Percentiles rank a stretch among this genome's conserved stretches.
Conservation (phyloP, 2,329 filamentous ascomycete genomes). For the Colletotrichum scovillei region DNA sequence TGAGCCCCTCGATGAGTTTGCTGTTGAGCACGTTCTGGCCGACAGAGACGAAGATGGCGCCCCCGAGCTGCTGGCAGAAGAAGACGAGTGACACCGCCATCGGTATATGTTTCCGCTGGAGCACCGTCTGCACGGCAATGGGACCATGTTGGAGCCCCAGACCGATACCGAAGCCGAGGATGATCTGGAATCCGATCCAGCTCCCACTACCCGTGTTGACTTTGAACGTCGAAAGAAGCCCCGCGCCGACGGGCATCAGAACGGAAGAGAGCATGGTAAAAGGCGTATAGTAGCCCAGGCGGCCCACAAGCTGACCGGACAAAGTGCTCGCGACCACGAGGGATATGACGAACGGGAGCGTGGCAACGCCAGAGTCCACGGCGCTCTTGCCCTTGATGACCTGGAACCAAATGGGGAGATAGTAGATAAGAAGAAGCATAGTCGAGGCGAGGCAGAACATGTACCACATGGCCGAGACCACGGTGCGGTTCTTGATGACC, state of each 20-base stretch:
- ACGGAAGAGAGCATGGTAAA: conserved; percentile 3
- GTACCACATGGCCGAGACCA: not conserved
- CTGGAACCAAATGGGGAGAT: conserved; percentile 25
- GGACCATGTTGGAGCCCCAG: conserved; percentile 54
- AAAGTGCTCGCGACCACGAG: not conserved
- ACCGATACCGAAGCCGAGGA: conserved; percentile 56
- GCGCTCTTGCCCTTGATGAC: conserved; percentile 57
- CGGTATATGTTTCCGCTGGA: conserved; percentile 47
- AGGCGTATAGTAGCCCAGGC: conserved; percentile 1
- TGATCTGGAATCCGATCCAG: conserved; percentile 49
- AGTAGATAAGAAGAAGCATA: conserved; percentile 28
- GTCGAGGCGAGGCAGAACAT: not conserved
- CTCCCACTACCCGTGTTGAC: not conserved
- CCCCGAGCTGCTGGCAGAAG: too few species aligned
- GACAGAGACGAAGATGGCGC: not conserved
- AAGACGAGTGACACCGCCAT: too few species aligned
- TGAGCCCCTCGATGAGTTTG: too few species aligned
- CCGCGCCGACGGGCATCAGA: conserved; percentile 21
- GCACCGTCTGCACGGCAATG: conserved; percentile 58
- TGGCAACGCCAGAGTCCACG: conserved; percentile 62
- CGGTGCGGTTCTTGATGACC: conserved; percentile 52
- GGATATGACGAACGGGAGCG: conserved; percentile 1
- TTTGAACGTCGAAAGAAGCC: conserved; percentile 3
- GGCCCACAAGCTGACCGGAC: not conserved
- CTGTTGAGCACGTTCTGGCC: too few species aligned